Base-by-base conservation (phyloP, 495 filamentous ascomycete species). In the Antarctomyces pellizariae region DNA sequence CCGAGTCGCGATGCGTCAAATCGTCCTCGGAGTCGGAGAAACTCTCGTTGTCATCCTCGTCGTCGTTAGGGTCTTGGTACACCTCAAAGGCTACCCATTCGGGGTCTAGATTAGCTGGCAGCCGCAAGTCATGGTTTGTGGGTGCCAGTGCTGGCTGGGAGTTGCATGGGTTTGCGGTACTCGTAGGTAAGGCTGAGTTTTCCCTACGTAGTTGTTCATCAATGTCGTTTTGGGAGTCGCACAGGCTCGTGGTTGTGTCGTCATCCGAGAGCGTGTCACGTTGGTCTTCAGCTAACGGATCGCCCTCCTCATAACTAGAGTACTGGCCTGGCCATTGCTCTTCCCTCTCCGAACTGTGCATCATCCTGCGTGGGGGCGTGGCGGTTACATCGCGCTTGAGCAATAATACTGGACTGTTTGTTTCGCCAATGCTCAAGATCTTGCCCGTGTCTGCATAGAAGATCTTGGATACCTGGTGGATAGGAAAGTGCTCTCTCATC, bases 1-100 rank as follows among this genome's bases (percentile, higher is more conserved):
- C 26, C 12, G 37, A 44, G 25, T 36, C 35, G n/a, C n/a, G n/a
- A 20, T 43, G 36, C 1, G 37, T 24, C 12, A 35, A 44, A 22
- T 36, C 35, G 21, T 36, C 30, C 25, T 34, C 20, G 9, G 40
- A 43, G 0, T 44, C 39, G 17, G 35, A 28, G n/a, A n/a, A n/a
- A n/a, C n/a, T n/a, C 3, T 48, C 43, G 4, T 51, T 36, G 8
- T 46, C 47, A 9, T 46, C 44, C 3, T 52, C 52, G 2, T 64
- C 56, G 17, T 53, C 43, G 16, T 73, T 61, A 3, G 62, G 53
- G 26, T 75, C 66, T 0, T 59, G 59, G 19, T 76, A 89, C 1
- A 95, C 75, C 44, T 93, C 83, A 26, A 95, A 67, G 1, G 89
- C 89, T 30, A 99, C 61, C 89, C 89, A 95, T 52, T 93, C 86